A percentile compares a stretch with the other conserved stretches of the same genome.
Evolutionary conservation across 495 filamentous ascomycete species (phyloP).

Genomic region (Talaromyces thailandensis): DNA sequence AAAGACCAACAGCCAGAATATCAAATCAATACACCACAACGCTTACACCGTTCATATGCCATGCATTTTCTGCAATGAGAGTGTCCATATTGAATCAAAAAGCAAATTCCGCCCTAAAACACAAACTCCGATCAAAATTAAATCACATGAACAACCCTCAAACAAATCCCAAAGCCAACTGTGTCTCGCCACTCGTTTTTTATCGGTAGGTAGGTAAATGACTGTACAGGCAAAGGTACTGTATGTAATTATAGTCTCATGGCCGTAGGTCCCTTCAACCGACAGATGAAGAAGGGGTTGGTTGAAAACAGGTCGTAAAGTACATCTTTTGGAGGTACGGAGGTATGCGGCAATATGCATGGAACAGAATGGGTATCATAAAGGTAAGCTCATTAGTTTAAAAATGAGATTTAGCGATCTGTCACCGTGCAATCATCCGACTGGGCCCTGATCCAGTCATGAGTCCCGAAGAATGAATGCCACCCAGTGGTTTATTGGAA

Average conservation of each 20-base stretch:
- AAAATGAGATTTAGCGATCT: background rate
- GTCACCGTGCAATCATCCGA: slow-evolving; percentile 28
- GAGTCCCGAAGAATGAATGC: slow-evolving; percentile 27
- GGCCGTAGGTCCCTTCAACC: background rate
- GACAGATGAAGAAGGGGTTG: no score
- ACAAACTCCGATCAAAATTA: background rate
- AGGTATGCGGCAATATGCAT: background rate
- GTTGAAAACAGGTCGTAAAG: background rate
- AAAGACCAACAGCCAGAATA: background rate
- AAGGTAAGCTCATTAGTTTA: background rate
- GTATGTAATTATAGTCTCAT: background rate
- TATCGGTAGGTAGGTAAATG: background rate
- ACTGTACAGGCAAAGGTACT: background rate
- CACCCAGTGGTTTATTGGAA: slow-evolving; percentile 21
- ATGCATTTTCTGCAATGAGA: background rate
- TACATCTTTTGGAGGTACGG: background rate
- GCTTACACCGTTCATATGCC: background rate
- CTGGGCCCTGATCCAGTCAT: slow-evolving; percentile 22
- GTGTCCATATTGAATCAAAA: background rate
- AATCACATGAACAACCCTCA: background rate
- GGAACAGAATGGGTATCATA: background rate
- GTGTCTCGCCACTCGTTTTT: background rate
- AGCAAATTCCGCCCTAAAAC: background rate
- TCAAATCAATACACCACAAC: background rate
- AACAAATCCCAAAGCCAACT: background rate